Evolutionary conservation across 306 rosid species (phyloP).

Genomic region (Canavalia gladiata): DNA sequence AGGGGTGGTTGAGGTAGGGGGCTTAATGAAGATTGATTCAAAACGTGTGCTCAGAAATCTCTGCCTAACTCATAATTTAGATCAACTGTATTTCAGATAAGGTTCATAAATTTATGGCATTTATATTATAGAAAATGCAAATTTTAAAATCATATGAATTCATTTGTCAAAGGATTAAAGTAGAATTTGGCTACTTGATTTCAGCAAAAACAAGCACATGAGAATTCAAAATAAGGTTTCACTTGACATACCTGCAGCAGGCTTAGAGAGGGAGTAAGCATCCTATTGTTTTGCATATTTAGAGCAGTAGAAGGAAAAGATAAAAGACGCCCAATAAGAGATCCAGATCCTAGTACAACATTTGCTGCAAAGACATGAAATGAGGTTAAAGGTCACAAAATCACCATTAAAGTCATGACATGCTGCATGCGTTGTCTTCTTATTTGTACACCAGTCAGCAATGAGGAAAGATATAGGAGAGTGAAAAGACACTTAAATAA

Average conservation of each 20-base stretch:
- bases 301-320: slow-evolving; percentile 56
- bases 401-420: slow-evolving; percentile 38
- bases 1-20: slow-evolving; percentile 17
- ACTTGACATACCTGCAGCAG: slow-evolving; percentile 73
- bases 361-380: slow-evolving; percentile 68
- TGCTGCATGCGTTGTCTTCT: slow-evolving; percentile 27
- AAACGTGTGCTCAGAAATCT: neutral
- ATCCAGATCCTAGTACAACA: slow-evolving; percentile 75
- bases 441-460: slow-evolving; percentile 28
- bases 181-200: slow-evolving; percentile 27
- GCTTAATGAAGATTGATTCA: slow-evolving; percentile 36
- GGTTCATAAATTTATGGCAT: neutral
- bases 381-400: slow-evolving; percentile 40
- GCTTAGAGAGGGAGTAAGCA: slow-evolving; percentile 65
- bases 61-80: neutral
- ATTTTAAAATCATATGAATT: slow-evolving; percentile 9
- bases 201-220: slow-evolving; percentile 38
- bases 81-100: slow-evolving; percentile 23
- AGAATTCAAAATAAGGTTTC: slow-evolving; percentile 40
- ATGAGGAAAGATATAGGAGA: neutral
- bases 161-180: slow-evolving; percentile 31
- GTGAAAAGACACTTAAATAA: slow-evolving; percentile 18
- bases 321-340: slow-evolving; percentile 76
- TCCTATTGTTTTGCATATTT: slow-evolving; percentile 56
- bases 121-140: slow-evolving; percentile 14